A percentile compares a stretch with the other conserved stretches of the same genome.
phyloP scores from a whole-genome alignment of 2,329 filamentous ascomycete genomes.

The Cladosporium colombiae region DNA sequence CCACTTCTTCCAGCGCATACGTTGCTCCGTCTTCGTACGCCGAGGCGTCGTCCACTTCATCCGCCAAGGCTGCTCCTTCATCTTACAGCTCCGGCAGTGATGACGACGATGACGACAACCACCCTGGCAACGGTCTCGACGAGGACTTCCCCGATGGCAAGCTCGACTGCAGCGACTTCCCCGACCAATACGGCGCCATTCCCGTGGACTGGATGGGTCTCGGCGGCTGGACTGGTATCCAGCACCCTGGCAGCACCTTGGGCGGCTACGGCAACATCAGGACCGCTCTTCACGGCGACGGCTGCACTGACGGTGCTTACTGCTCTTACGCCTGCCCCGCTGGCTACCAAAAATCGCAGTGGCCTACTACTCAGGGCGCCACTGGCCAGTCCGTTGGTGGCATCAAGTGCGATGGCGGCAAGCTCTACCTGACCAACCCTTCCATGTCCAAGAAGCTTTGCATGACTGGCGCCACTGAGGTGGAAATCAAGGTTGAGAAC shows the following conservation, averaged over 20 bases:
- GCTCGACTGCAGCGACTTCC: conserved; percentile 72
- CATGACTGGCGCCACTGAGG: conserved; percentile 66
- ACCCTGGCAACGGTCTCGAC: conserved; percentile 57
- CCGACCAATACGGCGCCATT: conserved; percentile 77
- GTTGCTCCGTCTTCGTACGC: conserved; percentile 23
- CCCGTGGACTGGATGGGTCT: conserved; percentile 67
- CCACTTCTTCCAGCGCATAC: conserved; percentile 35
- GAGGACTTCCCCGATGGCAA: conserved; percentile 73
- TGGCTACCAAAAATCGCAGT: conserved; percentile 91
- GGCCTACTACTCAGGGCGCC: conserved; percentile 74
- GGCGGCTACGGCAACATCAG: conserved; percentile 56
- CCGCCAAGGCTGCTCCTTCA: conserved; percentile 30
- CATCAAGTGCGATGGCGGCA: conserved; percentile 75
- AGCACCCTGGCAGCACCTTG: conserved; percentile 44
- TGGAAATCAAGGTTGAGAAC: conserved; percentile 71
- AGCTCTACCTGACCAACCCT: conserved; percentile 74
- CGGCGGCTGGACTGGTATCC: conserved; percentile 78
- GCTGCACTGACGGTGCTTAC: conserved; percentile 65
- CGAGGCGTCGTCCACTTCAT: conserved; percentile 29
- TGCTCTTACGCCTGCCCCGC: conserved; percentile 93
- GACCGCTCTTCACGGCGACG: conserved; percentile 64
- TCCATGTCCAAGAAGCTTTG: conserved; percentile 70
- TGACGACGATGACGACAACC: conserved; percentile 23
- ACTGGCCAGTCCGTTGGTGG: conserved; percentile 87
- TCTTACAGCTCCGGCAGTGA: conserved; percentile 19